phyloP scores from a whole-genome alignment of 768 basidiomycete genomes.

The Clathrus columnatus region DNA sequence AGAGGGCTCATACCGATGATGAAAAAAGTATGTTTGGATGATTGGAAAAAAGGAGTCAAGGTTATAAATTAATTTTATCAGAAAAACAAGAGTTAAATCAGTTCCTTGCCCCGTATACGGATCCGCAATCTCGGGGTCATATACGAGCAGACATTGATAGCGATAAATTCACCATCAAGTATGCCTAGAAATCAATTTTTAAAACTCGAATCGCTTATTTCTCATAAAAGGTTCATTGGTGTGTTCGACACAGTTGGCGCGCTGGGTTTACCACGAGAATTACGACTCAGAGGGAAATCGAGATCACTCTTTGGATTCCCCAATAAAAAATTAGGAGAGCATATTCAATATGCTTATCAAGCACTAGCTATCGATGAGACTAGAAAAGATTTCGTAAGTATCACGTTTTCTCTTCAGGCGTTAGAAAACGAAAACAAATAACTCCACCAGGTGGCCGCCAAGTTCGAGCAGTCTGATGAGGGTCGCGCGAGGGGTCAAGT shows the following conservation, averaged over 20 bases:
- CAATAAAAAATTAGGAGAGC: conserved; percentile 50
- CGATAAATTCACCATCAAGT: conserved; percentile 57
- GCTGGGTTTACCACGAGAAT: conserved; percentile 58
- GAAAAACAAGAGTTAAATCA: conserved; percentile 10
- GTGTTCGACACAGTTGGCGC: conserved; percentile 77
- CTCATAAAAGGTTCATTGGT: conserved; percentile 48
- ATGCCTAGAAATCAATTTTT: conserved; percentile 10
- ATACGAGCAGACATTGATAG: conserved; percentile 38
- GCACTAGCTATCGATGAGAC: conserved; percentile 62
- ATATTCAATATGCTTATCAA: conserved; percentile 59
- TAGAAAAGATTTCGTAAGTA: conserved; percentile 57
- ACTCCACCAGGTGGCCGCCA: conserved; percentile 47
- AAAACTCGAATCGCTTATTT: not conserved
- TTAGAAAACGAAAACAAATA: not conserved
- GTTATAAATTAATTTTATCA: not conserved
- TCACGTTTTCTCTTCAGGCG: not conserved
- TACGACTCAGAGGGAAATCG: conserved; percentile 36
- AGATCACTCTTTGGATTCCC: conserved; percentile 51
- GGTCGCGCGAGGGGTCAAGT: conserved; percentile 48
- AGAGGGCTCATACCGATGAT: conserved; percentile 45
- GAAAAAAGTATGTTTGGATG: conserved; percentile 27
- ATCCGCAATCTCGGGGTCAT: conserved; percentile 42
- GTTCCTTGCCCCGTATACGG: conserved; percentile 48
- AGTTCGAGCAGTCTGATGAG: conserved; percentile 50
- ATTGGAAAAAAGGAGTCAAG: not conserved